phyloP scores from a whole-genome alignment of 2,329 filamentous ascomycete species.

The Curvularia verruculosa region DNA sequence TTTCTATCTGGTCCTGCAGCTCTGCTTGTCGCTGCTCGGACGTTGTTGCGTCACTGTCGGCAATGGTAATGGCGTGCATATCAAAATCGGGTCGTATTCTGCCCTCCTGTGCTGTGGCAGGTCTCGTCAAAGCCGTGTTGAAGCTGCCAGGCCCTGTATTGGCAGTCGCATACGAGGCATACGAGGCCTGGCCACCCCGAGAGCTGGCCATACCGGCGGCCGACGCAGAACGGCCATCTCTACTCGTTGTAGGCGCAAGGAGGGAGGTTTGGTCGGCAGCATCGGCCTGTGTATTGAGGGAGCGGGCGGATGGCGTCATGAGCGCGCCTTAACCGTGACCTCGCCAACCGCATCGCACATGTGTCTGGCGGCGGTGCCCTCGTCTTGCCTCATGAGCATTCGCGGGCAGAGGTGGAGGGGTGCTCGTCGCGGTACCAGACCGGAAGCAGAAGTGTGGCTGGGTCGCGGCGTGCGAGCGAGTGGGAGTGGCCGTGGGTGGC shows the following conservation, averaged over 20 bases:
- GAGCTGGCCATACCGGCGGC: slow-evolving; percentile 63
- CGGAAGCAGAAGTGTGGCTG: slow-evolving; percentile 20
- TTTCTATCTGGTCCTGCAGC: slow-evolving; percentile 84
- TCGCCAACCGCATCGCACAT: slow-evolving; percentile 48
- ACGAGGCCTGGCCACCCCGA: slow-evolving; percentile 65
- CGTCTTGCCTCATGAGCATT: slow-evolving; percentile 45
- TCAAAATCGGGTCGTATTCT: slow-evolving; percentile 64
- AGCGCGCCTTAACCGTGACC: slow-evolving; percentile 48
- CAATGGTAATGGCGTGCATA: slow-evolving; percentile 58
- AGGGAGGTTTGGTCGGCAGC: slow-evolving; percentile 49
- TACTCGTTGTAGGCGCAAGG: slow-evolving; percentile 53
- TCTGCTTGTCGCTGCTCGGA: slow-evolving; percentile 76
- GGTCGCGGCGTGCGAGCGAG: slow-evolving; percentile 12
- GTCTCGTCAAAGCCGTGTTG: slow-evolving; percentile 78
- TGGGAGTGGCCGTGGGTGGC: slow-evolving; percentile 11
- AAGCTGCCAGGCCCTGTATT: slow-evolving; percentile 78
- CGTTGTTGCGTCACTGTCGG: slow-evolving; percentile 65
- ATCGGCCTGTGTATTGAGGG: slow-evolving; percentile 48
- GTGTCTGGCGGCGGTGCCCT: slow-evolving; percentile 34
- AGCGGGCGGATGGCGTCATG: slow-evolving; percentile 52
- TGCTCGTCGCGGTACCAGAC: slow-evolving; percentile 21
- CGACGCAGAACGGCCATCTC: slow-evolving; percentile 64
- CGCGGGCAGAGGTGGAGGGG: slow-evolving; percentile 25
- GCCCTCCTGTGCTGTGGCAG: slow-evolving; percentile 69
- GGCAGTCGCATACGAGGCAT: slow-evolving; percentile 71